phyloP scores from a whole-genome alignment of 1,139 yeast genomes.

The Yamadazyma diddensiae region DNA sequence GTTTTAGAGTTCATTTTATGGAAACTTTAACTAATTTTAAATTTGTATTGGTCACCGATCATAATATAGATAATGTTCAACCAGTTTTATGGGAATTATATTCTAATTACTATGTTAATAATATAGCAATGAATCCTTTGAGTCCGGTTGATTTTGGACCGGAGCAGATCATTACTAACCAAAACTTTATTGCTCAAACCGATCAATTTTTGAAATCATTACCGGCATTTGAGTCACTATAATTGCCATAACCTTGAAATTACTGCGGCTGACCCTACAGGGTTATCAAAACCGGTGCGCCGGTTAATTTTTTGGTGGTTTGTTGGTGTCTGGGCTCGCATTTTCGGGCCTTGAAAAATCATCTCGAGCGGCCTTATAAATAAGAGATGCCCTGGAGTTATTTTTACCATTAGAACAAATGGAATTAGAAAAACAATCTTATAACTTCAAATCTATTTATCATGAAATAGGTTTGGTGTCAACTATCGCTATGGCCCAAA shows the following conservation, averaged over 20 bases:
- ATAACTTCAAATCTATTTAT: conserved; percentile 16
- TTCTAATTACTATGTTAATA: conserved; percentile 61
- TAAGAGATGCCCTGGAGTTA: no score
- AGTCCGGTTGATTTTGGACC: conserved; percentile 52
- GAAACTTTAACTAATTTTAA: conserved; percentile 80
- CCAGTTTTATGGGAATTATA: conserved; percentile 65
- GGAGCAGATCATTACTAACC: conserved; percentile 36
- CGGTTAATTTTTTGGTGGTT: conserved; percentile 8
- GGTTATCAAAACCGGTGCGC: conserved; percentile 5
- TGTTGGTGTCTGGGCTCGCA: conserved; percentile 11
- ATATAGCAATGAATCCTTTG: conserved; percentile 64
- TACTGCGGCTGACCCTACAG: no score
- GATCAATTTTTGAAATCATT: conserved; percentile 37
- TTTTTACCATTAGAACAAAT: neutral
- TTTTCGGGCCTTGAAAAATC: conserved; percentile 3
- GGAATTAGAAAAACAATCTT: neutral
- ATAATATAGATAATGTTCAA: conserved; percentile 57
- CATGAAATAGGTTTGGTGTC: conserved; percentile 31
- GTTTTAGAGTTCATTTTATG: conserved; percentile 72
- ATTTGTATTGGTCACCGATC: conserved; percentile 73
- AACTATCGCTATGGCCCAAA: conserved; percentile 38
- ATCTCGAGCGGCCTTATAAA: no score
- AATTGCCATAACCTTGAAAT: neutral
- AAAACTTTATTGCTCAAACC: conserved; percentile 41
- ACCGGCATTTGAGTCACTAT: conserved; percentile 18